Evolutionary conservation across 2,329 filamentous ascomycete genomes (phyloP).

Genomic region (Neonectria punicea): DNA sequence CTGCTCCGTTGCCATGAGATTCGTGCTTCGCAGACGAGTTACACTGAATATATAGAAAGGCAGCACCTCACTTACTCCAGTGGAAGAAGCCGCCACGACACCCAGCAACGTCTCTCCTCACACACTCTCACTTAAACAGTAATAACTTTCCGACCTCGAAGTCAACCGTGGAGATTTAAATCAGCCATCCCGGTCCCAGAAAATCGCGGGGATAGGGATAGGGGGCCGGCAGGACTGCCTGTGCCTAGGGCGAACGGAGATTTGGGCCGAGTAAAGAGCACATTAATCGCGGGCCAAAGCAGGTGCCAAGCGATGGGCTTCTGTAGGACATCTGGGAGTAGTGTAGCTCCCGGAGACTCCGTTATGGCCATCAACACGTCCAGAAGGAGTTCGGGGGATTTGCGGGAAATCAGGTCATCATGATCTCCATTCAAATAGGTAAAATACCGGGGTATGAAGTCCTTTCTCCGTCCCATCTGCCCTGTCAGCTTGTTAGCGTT

Average conservation of each 20-base stretch:
- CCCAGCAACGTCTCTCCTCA: neutral
- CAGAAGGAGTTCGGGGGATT: neutral
- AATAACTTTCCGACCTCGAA: neutral
- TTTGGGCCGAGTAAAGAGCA: too few relatives aligned
- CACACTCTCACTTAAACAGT: neutral
- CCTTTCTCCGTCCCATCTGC: neutral
- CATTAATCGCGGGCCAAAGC: too few relatives aligned
- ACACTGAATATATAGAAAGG: neutral
- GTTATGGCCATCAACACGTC: neutral
- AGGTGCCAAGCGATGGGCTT: too few relatives aligned
- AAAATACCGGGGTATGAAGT: neutral
- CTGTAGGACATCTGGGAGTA: too few relatives aligned
- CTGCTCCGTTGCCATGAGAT: too few relatives aligned
- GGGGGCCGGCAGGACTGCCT: slow-evolving; percentile 1
- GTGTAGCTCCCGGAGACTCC: neutral
- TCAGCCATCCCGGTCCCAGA: neutral
- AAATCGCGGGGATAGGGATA: slow-evolving; percentile 1
- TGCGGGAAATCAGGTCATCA: slow-evolving; percentile 5
- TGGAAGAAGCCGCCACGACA: neutral
- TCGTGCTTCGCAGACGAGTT: neutral
- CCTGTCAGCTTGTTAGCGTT: neutral
- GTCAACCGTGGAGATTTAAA: slow-evolving; percentile 7
- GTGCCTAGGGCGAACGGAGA: slow-evolving; percentile 1
- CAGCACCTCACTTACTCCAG: neutral
- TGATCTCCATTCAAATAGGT: neutral